Conservation (phyloP, 2,329 filamentous ascomycete genomes). For the Tolypocladium endophyticum region DNA sequence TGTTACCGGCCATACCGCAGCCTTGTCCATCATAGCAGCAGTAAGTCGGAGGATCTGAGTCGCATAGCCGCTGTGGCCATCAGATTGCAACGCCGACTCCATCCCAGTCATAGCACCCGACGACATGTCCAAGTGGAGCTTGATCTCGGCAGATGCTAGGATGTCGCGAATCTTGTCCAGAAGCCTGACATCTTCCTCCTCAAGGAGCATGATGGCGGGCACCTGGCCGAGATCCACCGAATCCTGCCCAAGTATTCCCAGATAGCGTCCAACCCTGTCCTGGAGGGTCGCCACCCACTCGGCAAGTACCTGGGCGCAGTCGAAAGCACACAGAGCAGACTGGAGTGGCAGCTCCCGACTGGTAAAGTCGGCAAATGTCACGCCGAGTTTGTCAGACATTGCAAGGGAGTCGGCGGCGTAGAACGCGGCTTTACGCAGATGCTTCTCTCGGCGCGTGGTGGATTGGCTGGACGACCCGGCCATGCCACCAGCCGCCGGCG, state of each 20-base stretch:
- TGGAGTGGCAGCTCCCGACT: conserved; percentile 82
- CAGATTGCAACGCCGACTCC: conserved; percentile 41
- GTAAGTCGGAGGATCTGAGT: conserved; percentile 77
- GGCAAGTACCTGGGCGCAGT: conserved; percentile 85
- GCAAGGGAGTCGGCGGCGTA: conserved; percentile 87
- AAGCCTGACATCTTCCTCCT: conserved; percentile 83
- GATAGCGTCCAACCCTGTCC: conserved; percentile 80
- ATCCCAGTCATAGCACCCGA: conserved; percentile 39
- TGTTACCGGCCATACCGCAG: conserved; percentile 76
- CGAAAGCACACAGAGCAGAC: conserved; percentile 83
- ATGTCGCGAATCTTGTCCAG: conserved; percentile 75
- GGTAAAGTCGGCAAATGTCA: conserved; percentile 75
- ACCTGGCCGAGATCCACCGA: conserved; percentile 70
- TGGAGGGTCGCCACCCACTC: conserved; percentile 93
- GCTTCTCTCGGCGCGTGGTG: conserved; percentile 68
- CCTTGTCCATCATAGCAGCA: conserved; percentile 78
- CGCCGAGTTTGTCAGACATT: conserved; percentile 77
- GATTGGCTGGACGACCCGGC: conserved; percentile 23
- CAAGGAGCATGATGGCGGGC: conserved; percentile 79
- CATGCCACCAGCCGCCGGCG: conserved; percentile 1
- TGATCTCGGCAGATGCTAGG: conserved; percentile 64
- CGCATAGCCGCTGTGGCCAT: conserved; percentile 64
- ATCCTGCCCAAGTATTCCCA: conserved; percentile 79
- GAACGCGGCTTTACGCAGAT: conserved; percentile 87
- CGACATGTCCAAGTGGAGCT: conserved; percentile 52